Evolutionary conservation across 768 basidiomycete genomes (phyloP).

Genomic region (Pisolithus tinctorius): DNA sequence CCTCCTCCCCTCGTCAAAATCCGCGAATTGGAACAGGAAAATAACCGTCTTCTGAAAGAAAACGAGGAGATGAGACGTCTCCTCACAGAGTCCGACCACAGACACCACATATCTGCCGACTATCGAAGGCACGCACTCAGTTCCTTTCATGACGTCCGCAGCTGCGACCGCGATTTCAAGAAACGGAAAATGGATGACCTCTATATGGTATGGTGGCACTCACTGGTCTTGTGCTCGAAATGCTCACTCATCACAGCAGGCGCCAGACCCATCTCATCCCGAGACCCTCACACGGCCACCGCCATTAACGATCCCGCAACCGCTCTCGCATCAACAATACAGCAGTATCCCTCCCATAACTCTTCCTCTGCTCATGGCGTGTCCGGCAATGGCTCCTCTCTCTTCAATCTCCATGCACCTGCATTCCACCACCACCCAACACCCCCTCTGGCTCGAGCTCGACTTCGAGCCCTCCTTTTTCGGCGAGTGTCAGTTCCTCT

Average conservation of each 20-base stretch:
- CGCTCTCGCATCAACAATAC: conserved; percentile 45
- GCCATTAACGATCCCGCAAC: conserved; percentile 57
- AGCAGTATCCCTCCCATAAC: conserved; percentile 32
- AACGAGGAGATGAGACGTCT: conserved; percentile 70
- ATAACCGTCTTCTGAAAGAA: conserved; percentile 60
- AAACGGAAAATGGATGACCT: conserved; percentile 56
- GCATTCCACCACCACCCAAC: conserved; percentile 53
- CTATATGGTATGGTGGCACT: conserved; percentile 39
- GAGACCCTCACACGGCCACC: conserved; percentile 37
- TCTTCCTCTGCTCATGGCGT: conserved; percentile 35
- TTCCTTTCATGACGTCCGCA: conserved; percentile 42
- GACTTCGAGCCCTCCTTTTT: conserved; percentile 76
- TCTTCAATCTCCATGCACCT: conserved; percentile 49
- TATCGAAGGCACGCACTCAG: conserved; percentile 42
- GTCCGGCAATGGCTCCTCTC: conserved; percentile 32
- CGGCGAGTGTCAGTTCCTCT: conserved; percentile 66
- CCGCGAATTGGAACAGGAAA: conserved; percentile 80
- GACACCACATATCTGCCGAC: conserved; percentile 34
- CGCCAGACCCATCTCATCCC: conserved; percentile 39
- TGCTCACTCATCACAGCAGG: conserved; percentile 23
- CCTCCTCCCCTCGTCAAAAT: conserved; percentile 71
- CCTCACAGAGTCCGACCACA: conserved; percentile 41
- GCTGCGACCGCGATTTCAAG: conserved; percentile 54
- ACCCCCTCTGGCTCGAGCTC: conserved; percentile 68
- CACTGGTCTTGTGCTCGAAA: not conserved